Base-by-base conservation (phyloP, 2,329 filamentous ascomycete genomes). In the Lecanosticta acicola region DNA sequence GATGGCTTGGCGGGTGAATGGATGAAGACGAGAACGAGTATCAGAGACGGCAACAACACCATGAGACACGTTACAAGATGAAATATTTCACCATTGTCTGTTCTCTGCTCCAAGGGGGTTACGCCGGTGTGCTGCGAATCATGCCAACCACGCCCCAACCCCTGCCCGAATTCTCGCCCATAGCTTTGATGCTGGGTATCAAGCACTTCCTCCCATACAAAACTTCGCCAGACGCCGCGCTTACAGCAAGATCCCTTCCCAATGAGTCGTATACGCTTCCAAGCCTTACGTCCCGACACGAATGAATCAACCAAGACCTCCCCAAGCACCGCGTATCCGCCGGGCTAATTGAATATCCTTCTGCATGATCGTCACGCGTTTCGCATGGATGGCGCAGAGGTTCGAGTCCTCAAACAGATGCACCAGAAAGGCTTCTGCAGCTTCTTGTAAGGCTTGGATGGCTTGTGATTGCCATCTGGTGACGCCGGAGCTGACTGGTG, bases 321-420 rank as follows among this genome's bases (percentile, higher is more conserved):
- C 71, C 70, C 70, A 73, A 7, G 68, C 90, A 59, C 93, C 93
- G 66, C 93, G 87, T 67, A 98, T 87, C 66, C 93, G 87, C 61
- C 93, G 86, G 65, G 91, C 90, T 41, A 97, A 83, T 76, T 97
- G 91, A 68, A 97, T 96, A 65, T 96, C 91, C 80, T 96, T 96
- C 68, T 83, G 84, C 74, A 91, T 91, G 74, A 97, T 97, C 66
- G 91, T 97, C 67, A 97, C 93, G 77, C 93, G 89, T 83, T 97
- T 97, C 74, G 93, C 91, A 76, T 97, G 93, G 72, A 97, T 95
- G 67, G 93, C 91, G 76, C 91, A 97, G 43, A 95, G 77, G 78
- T 97, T 97, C 75, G 91, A 96, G 70, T 97, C 91, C 74, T 97
- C 90, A 64, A 97, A 97, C 57, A 97, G 84, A 36, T 90, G 94